Evolutionary conservation across 2,329 filamentous ascomycete species (phyloP), one percentile per base, ranked within the genome.

Genomic region (Aspergillus sp.): DNA sequence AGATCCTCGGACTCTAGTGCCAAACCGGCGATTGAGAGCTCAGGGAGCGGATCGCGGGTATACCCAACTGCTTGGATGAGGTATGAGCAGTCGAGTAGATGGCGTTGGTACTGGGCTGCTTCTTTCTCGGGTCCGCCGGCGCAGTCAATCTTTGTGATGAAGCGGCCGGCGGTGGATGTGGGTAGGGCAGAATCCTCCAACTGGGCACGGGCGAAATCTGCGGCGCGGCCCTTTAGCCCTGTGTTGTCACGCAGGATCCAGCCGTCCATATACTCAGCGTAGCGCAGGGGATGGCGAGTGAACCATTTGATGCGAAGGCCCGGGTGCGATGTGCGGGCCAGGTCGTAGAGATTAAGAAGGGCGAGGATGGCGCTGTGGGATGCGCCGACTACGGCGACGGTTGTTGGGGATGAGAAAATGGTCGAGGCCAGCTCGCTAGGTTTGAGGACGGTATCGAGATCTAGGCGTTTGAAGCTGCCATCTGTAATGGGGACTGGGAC

Each of bases 241-340:
- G 87, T 89, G 73, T 89, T 89, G 69, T 89, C 87, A 57, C 84
- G 82, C 28, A 87, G 74, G 62, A 89, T 88, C 85, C 87, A 89
- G 60, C 84, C 85, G 64, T 87, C 85, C 74, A 80, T 85, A 71
- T 83, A 85, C 68, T 85, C 82, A 17, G 87, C 87, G 64, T 89
- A 89, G 25, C 84, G 83, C 9, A 89, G 79, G 1, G 80, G 74
- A 66, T 87, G 83, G n/a, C 87, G 81, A 31, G 78, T 86, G 73
- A 89, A 87, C 87, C 87, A 89, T 67, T 84, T 85, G 57, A 89
- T 79, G 31, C 79, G 80, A 3, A 89, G 77, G 6, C 80, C 70
- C 0, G 84, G 82, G 63, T 87, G 85, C 0, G 81, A 81, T 31
- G 79, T 78, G 23, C 74, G 74, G 11, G 83, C 83, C 5, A 89